Conservation (phyloP, 208 protist species). For the Crithidia acanthocephali region DNA sequence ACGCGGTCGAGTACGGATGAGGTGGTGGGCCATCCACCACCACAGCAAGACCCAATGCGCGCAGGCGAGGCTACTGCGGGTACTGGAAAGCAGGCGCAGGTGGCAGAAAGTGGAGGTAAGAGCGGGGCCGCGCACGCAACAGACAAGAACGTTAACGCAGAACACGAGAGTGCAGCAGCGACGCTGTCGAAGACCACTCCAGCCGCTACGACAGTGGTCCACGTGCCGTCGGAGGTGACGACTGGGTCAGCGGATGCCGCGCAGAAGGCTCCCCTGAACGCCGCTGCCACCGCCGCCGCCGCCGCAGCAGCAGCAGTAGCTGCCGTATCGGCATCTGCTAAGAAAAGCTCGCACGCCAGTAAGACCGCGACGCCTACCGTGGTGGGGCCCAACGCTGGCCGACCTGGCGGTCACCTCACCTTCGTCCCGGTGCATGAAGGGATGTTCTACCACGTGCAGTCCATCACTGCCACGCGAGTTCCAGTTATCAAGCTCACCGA, state of each 20-base stretch:
- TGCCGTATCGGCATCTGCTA: neutral
- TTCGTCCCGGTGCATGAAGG: conserved; percentile 68
- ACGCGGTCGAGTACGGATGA: neutral
- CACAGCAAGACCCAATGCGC: neutral
- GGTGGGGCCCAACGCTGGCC: neutral
- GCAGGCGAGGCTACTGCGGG: too few species aligned
- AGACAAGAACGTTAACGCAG: too few species aligned
- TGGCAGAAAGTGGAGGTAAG: too few species aligned
- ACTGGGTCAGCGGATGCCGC: too few species aligned
- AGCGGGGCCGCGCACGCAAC: too few species aligned
- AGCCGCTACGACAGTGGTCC: too few species aligned
- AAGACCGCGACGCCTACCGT: neutral
- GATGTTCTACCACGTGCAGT: conserved; percentile 68
- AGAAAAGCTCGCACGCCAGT: neutral
- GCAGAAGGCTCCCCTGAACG: too few species aligned
- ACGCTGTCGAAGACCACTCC: too few species aligned
- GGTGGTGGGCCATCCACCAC: neutral
- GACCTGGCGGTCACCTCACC: conserved; percentile 18
- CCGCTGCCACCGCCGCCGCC: neutral
- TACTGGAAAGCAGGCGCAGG: too few species aligned
- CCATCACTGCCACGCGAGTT: conserved; percentile 78
- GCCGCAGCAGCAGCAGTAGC: too few species aligned
- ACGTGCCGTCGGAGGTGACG: too few species aligned
- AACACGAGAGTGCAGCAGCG: too few species aligned
- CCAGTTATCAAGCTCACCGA: conserved; percentile 87